Conservation (phyloP, 106 monocot genomes). For the Apostasia shenzhenica region DNA sequence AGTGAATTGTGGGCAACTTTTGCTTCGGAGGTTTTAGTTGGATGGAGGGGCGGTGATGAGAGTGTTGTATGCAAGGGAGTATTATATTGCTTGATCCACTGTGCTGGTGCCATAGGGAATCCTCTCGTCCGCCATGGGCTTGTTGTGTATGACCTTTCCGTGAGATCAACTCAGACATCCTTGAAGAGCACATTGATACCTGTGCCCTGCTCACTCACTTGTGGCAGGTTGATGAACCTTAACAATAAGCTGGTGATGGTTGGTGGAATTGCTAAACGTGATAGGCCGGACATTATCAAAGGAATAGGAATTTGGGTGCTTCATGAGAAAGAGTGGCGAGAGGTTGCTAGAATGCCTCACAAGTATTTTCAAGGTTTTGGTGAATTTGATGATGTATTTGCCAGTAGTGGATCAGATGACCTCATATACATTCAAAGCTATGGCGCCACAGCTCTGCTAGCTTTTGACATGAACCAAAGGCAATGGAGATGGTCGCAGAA, state of each 20-base stretch:
- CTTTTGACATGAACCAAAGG: conserved; percentile 52
- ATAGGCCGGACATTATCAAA: conserved; percentile 60
- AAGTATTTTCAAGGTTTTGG: conserved; percentile 79
- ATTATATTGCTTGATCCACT: conserved; percentile 61
- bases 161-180: conserved; percentile 13
- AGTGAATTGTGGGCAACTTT: conserved; percentile 30
- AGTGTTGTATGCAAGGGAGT: conserved; percentile 68
- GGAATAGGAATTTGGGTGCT: conserved; percentile 88
- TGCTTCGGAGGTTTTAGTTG: conserved; percentile 35
- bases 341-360: conserved; percentile 72
- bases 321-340: conserved; percentile 41
- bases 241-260: conserved; percentile 64
- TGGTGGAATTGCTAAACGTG: conserved; percentile 70
- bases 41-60: conserved; percentile 77
- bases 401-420: conserved; percentile 62
- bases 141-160: conserved; percentile 45
- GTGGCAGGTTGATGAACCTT: conserved; percentile 74
- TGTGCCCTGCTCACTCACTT: conserved; percentile 58
- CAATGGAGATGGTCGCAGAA: conserved; percentile 76
- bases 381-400: conserved; percentile 83
- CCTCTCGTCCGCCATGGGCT: conserved; percentile 41
- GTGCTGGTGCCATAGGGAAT: conserved; percentile 23
- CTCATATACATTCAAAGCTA: conserved; percentile 82
- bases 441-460: conserved; percentile 61
- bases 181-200: conserved; percentile 34